phyloP scores from a whole-genome alignment of 495 filamentous ascomycete species.

The Penicillium cinerascens region DNA sequence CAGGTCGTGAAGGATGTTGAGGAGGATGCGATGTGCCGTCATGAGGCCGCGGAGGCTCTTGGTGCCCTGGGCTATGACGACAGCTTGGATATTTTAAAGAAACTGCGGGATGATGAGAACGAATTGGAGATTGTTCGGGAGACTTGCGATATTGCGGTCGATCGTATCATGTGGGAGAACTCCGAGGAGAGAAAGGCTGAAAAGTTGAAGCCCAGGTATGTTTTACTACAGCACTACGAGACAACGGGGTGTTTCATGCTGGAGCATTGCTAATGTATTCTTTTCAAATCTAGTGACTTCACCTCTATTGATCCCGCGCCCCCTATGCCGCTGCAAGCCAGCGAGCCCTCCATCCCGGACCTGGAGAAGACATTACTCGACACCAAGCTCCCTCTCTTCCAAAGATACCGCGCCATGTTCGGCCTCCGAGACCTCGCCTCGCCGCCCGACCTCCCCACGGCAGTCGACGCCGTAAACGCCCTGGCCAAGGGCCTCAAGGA shows the following conservation, averaged over 20 bases:
- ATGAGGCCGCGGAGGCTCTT: conserved; percentile 94
- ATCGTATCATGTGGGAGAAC: conserved; percentile 89
- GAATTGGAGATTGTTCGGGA: conserved; percentile 81
- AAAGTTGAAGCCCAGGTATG: conserved; percentile 72
- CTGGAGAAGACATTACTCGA: conserved; percentile 76
- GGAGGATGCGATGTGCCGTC: conserved; percentile 92
- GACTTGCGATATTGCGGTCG: conserved; percentile 95
- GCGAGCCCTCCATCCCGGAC: conserved; percentile 62
- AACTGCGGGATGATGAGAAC: conserved; percentile 63
- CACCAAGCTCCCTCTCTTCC: conserved; percentile 74
- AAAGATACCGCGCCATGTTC: conserved; percentile 97
- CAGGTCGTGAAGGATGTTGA: conserved; percentile 69
- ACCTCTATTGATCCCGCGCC: conserved; percentile 95
- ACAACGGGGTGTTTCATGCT: not conserved
- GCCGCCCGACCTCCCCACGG: conserved; percentile 83
- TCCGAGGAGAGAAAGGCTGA: conserved; percentile 67
- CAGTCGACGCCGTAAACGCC: conserved; percentile 75
- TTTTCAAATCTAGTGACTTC: conserved; percentile 66
- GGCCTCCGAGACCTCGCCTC: conserved; percentile 89
- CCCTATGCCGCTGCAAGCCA: conserved; percentile 63
- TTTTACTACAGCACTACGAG: not conserved
- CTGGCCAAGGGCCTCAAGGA: conserved; percentile 86
- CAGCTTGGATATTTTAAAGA: conserved; percentile 67
- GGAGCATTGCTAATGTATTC: conserved; percentile 8
- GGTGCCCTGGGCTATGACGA: conserved; percentile 75